A percentile compares a stretch with the other conserved stretches of the same genome.
phyloP scores from a whole-genome alignment of 306 rosid genomes.

The Astragalus glycyphyllos region DNA sequence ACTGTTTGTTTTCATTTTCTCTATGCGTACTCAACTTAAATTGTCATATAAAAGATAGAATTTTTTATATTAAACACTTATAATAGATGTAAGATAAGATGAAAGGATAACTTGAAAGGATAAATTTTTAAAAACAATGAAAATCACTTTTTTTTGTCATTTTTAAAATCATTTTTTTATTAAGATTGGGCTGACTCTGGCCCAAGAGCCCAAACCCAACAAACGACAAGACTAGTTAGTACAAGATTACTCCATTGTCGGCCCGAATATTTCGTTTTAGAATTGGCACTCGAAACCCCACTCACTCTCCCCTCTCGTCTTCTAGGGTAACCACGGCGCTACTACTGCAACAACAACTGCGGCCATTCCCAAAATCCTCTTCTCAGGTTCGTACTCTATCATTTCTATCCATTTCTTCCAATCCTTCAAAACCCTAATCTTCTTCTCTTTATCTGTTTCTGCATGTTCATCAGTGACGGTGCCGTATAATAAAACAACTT shows the following conservation, averaged over 20 bases:
- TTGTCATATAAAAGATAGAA: too few species aligned
- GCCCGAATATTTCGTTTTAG: neutral
- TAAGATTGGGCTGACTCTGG: neutral
- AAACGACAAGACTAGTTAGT: neutral
- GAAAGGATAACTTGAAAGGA: too few species aligned
- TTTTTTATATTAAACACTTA: too few species aligned
- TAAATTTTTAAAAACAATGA: too few species aligned
- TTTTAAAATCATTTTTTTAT: too few species aligned
- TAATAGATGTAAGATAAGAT: too few species aligned
- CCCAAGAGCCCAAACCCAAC: constrained; percentile 9
- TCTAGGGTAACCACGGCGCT: constrained; percentile 45
- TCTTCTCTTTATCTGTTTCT: neutral
- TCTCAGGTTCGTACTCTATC: neutral
- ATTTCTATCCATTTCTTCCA: neutral
- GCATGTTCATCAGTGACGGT: neutral
- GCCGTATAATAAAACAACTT: neutral
- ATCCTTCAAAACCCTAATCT: neutral
- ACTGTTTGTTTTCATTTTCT: too few species aligned
- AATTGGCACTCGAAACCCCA: neutral
- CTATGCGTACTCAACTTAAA: too few species aligned
- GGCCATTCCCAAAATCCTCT: neutral
- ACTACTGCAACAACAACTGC: constrained; percentile 18
- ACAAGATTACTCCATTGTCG: neutral
- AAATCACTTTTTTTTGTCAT: too few species aligned
- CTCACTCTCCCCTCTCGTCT: constrained; percentile 3